These are phyloP conservation scores for Penicillium antarcticum DNA, from an alignment of 495 filamentous ascomycete genomes.

Conservation along the genomic window DNA sequence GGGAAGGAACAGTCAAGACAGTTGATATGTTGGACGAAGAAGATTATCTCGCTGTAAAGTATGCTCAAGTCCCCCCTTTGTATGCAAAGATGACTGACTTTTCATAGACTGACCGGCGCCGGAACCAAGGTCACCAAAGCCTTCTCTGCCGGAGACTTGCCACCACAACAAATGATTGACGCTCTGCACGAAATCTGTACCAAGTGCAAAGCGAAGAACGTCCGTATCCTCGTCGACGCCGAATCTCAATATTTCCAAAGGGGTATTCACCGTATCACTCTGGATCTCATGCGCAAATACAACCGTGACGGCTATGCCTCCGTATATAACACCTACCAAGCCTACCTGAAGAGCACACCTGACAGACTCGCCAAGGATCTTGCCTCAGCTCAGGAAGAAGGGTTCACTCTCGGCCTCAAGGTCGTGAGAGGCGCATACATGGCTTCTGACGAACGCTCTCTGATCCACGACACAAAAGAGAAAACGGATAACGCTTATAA, in stretches of 20 bases:
- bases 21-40: conserved; percentile 61
- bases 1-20: conserved; percentile 66
- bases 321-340: conserved; percentile 74
- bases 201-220: conserved; percentile 48
- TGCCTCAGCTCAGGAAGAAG: conserved; percentile 54
- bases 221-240: conserved; percentile 77
- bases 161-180: conserved; percentile 32
- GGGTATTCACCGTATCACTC: conserved; percentile 74
- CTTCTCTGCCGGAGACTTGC: conserved; percentile 28
- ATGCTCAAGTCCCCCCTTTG: conserved; percentile 12
- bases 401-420: conserved; percentile 78
- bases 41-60: conserved; percentile 83
- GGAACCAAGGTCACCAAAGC: conserved; percentile 26
- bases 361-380: conserved; percentile 60
- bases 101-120: conserved; percentile 30
- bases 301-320: conserved; percentile 54
- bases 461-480: conserved; percentile 74
- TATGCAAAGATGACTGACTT: not conserved
- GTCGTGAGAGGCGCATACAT: conserved; percentile 88
- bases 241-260: conserved; percentile 74
- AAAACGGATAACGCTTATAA: conserved; percentile 67
- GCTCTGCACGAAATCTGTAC: conserved; percentile 37
- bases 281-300: conserved; percentile 75
- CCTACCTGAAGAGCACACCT: conserved; percentile 71
- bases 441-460: conserved; percentile 64